phyloP scores from a whole-genome alignment of 352 stramenopile species.

The Globisporangium iwayamae region DNA sequence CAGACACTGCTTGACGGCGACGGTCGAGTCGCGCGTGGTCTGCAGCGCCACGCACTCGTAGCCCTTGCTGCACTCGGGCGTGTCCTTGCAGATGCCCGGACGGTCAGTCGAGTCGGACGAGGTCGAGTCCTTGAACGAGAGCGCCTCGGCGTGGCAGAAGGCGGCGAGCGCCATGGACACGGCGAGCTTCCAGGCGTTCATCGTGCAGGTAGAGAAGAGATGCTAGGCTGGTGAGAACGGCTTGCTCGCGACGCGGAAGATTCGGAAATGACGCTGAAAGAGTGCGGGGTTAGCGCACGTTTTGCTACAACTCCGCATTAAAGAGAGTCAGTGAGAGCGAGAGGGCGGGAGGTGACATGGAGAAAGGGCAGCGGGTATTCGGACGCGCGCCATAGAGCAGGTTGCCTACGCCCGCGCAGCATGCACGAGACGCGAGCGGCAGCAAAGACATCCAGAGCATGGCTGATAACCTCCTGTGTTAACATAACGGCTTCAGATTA shows the following conservation, averaged over 20 bases:
- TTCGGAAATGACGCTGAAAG: slow-evolving; percentile 14
- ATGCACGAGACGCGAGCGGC: background rate
- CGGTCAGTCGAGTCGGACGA: slow-evolving; percentile 20
- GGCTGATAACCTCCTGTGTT: background rate
- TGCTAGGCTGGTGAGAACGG: background rate
- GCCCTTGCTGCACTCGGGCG: slow-evolving; percentile 42
- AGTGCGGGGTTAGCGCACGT: background rate
- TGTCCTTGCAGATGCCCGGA: slow-evolving; percentile 57
- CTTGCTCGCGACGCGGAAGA: slow-evolving; percentile 14
- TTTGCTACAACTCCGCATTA: background rate
- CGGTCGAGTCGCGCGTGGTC: slow-evolving; percentile 52
- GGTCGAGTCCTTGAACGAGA: slow-evolving; percentile 14
- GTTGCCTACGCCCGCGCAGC: background rate
- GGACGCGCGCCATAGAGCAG: slow-evolving; percentile 3
- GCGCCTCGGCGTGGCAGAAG: slow-evolving; percentile 23
- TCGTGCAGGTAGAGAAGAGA: slow-evolving; percentile 6
- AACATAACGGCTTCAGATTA: background rate
- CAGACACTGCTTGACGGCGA: slow-evolving; percentile 71
- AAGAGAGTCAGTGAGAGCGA: background rate
- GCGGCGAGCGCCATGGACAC: slow-evolving; percentile 30
- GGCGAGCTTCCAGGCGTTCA: slow-evolving; percentile 40
- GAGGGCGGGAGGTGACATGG: background rate
- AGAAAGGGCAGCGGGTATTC: background rate
- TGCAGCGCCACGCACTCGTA: slow-evolving; percentile 73
- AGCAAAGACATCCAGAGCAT: background rate